Evolutionary conservation across 2,329 filamentous ascomycete species (phyloP), one percentile per base, ranked within the genome.

Genomic region (Aspergillus uvarum): DNA sequence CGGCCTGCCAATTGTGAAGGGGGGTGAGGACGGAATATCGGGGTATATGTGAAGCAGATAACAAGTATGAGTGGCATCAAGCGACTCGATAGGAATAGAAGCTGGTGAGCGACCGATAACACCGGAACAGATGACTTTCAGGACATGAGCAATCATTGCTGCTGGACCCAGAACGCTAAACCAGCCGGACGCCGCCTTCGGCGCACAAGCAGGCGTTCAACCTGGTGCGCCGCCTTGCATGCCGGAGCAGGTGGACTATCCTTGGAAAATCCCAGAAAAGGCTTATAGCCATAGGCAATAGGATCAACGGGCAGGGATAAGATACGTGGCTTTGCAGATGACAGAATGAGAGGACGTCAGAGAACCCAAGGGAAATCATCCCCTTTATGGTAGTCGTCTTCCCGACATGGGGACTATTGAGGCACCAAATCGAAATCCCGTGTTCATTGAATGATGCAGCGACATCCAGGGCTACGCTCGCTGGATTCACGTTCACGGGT

Each of bases 371-470:
- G 16, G 6, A 42, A 16, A 12, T 16, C 16, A 42, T 42, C 6
- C 14, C 14, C 38, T 14, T 7, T 42, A n/a, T 16, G 38, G 16
- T 42, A 42, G 24, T 29, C n/a, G 35, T 47, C n/a, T 54, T 32
- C 21, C 32, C 11, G 14, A 3, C 29, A 32, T 7, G 21, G 47
- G 47, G 16, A 12, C 19, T 7, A 3, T 49, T 4, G 44, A 31
- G 16, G 16, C 16, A 42, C 14, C 38, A 42, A 16, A 16, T 19
- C 16, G 2, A 42, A 16, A n/a, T 2, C 6, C 16, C 16, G 38
- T 42, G 38, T 51, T 69, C 64, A 88, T 73, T 88, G 76, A 61
- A 90, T 85, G 56, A 88, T 80, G 72, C 87, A 89, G 63, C 87
- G 82, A 72, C 87, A 89, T 19, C 86, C 82, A 42, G 86, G 82